A percentile compares a stretch with the other conserved stretches of the same genome.
Conservation (phyloP, 345 rosid genomes). For the Zanthoxylum bungeanum region DNA sequence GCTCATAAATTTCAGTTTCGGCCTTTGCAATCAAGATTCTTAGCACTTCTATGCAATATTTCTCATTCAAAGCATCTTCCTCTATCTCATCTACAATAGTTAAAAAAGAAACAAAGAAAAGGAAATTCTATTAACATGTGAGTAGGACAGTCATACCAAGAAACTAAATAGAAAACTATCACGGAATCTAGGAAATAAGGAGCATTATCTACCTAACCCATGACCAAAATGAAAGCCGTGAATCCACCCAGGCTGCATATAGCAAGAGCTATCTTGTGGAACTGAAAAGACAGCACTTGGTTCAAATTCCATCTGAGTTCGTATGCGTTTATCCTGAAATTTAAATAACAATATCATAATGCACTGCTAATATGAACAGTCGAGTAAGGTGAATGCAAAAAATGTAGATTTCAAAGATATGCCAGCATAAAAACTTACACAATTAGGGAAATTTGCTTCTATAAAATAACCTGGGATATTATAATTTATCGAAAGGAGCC, state of each 20-base stretch:
- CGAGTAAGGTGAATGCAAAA: no score
- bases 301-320: conserved; percentile 10
- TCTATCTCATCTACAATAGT: conserved; percentile 49
- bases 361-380: neutral
- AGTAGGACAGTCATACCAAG: neutral
- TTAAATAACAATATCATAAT: neutral
- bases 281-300: conserved; percentile 13
- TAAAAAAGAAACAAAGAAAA: neutral
- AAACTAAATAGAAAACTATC: no score
- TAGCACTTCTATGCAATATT: conserved; percentile 49
- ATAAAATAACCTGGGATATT: no score
- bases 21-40: conserved; percentile 48
- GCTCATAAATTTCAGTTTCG: conserved; percentile 48
- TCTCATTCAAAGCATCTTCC: conserved; percentile 55
- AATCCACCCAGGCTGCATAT: conserved; percentile 29
- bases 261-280: conserved; percentile 30
- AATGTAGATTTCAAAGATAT: no score
- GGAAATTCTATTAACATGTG: neutral
- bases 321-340: neutral
- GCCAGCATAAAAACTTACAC: no score
- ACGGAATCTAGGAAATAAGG: neutral
- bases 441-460: no score
- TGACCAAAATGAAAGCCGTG: conserved; percentile 41
- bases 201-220: conserved; percentile 43
- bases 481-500: no score